These are phyloP conservation scores for Diaporthe sp. DNA, from an alignment of 2,329 filamentous ascomycete genomes.

Conservation along the genomic window DNA sequence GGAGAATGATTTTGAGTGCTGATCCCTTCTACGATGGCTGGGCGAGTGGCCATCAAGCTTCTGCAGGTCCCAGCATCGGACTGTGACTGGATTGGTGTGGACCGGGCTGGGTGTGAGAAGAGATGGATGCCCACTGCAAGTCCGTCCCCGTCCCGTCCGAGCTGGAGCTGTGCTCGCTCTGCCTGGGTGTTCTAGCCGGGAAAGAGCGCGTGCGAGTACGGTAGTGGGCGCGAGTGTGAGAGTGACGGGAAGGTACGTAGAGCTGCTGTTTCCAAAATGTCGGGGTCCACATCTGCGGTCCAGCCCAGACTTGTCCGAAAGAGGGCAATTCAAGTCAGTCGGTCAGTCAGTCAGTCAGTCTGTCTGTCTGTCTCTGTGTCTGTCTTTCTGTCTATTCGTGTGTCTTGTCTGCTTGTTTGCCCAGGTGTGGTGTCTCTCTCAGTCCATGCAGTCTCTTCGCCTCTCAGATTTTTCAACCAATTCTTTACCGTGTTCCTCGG, in stretches of 20 bases:
- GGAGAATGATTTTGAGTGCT: slow-evolving; percentile 21
- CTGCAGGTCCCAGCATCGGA: slow-evolving; percentile 25
- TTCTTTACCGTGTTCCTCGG: neutral
- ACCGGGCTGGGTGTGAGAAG: neutral
- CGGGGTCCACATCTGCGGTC: slow-evolving; percentile 17
- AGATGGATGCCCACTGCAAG: slow-evolving; percentile 1
- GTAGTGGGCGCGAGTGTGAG: neutral
- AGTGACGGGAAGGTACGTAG: neutral
- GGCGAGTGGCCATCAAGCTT: slow-evolving; percentile 32
- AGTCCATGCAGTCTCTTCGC: neutral
- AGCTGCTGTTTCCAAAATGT: neutral
- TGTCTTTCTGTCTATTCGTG: neutral
- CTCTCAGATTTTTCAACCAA: neutral
- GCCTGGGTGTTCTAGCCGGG: neutral
- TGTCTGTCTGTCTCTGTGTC: too few species aligned
- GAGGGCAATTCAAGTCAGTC: slow-evolving; percentile 10
- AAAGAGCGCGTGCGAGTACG: neutral
- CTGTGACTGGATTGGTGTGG: slow-evolving; percentile 19
- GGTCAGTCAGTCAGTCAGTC: neutral
- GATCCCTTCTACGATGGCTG: slow-evolving; percentile 10
- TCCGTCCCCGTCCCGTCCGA: neutral
- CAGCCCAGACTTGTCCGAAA: slow-evolving; percentile 14
- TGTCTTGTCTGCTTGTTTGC: neutral
- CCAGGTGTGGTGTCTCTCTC: neutral
- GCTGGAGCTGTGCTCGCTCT: neutral